A percentile compares a stretch with the other conserved stretches of the same genome.
Conservation (phyloP, 2,329 filamentous ascomycete genomes). For the Colletotrichum falcatum region DNA sequence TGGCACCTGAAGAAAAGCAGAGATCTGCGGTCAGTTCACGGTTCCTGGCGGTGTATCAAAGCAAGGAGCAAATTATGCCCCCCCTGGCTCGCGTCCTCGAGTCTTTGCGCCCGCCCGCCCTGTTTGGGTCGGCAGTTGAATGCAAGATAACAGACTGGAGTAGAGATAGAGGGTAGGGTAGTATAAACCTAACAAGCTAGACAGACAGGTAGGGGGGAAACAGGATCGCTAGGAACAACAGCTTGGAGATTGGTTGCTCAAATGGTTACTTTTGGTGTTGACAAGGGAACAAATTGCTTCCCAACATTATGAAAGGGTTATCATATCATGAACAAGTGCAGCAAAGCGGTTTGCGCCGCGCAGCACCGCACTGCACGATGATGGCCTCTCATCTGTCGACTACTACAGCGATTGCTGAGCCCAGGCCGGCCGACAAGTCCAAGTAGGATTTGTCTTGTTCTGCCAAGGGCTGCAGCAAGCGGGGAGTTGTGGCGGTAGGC, state of each 20-base stretch:
- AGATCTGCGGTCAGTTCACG: slow-evolving; percentile 17
- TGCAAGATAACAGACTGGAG: slow-evolving; percentile 33
- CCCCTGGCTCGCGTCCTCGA: slow-evolving; percentile 21
- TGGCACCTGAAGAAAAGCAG: slow-evolving; percentile 16
- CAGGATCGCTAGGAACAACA: slow-evolving; percentile 7
- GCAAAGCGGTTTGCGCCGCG: slow-evolving; percentile 23
- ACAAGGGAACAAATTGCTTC: slow-evolving; percentile 7
- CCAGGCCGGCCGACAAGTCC: slow-evolving; percentile 6
- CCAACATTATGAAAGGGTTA: slow-evolving; percentile 20
- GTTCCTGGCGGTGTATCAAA: slow-evolving; percentile 38
- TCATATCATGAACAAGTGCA: slow-evolving; percentile 32
- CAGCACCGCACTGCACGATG: background rate
- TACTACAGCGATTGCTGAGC: background rate
- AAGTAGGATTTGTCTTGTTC: slow-evolving; percentile 14
- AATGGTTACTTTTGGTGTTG: slow-evolving; percentile 1
- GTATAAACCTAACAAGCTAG: slow-evolving; percentile 20
- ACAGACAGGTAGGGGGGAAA: slow-evolving; percentile 15
- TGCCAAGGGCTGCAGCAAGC: slow-evolving; percentile 14
- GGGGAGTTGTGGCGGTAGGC: background rate
- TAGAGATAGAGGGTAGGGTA: slow-evolving; percentile 8
- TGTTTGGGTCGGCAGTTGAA: slow-evolving; percentile 18
- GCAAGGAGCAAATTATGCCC: slow-evolving; percentile 12
- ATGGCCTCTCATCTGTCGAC: slow-evolving; percentile 2
- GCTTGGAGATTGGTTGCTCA: slow-evolving; percentile 23
- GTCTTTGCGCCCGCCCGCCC: slow-evolving; percentile 6